Evolutionary conservation across 2,329 filamentous ascomycete species (phyloP).

Genomic region (Fusarium miscanthi): DNA sequence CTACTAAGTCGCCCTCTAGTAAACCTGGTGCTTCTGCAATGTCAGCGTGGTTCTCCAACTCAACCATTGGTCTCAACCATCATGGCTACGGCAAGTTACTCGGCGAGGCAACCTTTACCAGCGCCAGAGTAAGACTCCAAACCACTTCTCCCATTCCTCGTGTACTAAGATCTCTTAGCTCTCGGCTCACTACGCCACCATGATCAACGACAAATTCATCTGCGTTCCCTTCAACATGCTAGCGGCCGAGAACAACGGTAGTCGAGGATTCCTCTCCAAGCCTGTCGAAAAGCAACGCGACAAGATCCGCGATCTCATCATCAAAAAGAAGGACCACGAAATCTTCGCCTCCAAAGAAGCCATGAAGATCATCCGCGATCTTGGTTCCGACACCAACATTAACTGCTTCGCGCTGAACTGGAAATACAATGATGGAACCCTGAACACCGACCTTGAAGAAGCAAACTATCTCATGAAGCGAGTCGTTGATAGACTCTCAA

Average conservation of each 20-base stretch:
- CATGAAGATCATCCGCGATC: slow-evolving; percentile 52
- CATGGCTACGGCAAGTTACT: slow-evolving; percentile 57
- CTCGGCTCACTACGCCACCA: slow-evolving; percentile 55
- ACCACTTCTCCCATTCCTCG: accelerated
- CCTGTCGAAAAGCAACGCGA: slow-evolving; percentile 50
- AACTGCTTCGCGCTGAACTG: slow-evolving; percentile 60
- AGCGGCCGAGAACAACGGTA: slow-evolving; percentile 46
- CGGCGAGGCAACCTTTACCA: slow-evolving; percentile 57
- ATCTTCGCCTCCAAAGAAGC: slow-evolving; percentile 51
- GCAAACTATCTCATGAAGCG: slow-evolving; percentile 61
- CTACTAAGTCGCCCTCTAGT: slow-evolving; percentile 9
- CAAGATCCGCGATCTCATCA: slow-evolving; percentile 53
- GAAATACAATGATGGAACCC: slow-evolving; percentile 49
- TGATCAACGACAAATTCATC: slow-evolving; percentile 52
- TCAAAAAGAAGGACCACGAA: slow-evolving; percentile 51
- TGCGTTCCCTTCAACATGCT: slow-evolving; percentile 58
- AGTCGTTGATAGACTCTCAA: slow-evolving; percentile 56
- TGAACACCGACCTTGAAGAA: slow-evolving; percentile 59
- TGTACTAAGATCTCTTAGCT: slow-evolving; percentile 38
- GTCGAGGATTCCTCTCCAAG: slow-evolving; percentile 31
- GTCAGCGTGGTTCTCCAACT: slow-evolving; percentile 58
- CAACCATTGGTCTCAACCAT: slow-evolving; percentile 54
- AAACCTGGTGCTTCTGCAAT: slow-evolving; percentile 60
- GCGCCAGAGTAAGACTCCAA: slow-evolving; percentile 49
- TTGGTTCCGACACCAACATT: slow-evolving; percentile 61